Base-by-base conservation (phyloP, 1,284 basidiomycete species). In the Irpex sp. region DNA sequence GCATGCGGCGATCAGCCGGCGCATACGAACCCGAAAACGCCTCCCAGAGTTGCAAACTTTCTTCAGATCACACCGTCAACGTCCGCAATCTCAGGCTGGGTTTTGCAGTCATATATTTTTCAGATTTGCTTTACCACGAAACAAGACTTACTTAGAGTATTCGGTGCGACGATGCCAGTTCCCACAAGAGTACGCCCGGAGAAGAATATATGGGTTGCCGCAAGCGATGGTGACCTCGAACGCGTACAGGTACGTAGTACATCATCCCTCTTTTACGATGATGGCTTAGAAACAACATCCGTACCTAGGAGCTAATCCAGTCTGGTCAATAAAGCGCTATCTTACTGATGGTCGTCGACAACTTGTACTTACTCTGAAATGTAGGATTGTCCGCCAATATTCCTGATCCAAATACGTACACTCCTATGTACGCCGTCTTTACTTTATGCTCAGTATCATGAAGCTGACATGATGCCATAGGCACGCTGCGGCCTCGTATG, bases 401-500 rank as follows among this genome's bases (percentile, higher is more conserved):
- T 8, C 85, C 86, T 19, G 94, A 96, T 71, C 72, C 77, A 6
- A 84, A 88, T 75, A 89, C 91, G 19, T 96, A 96, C 74, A 94
- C 94, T 0, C 93, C 94, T 10, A 91, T 97, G 86, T 88, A 69
- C 61, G 81, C 67, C n/a, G 60, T 61, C 55, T 60, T 62, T 58
- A 54, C 59, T 61, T 51, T 55, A 19, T 58, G 18, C 36, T 55
- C 61, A 62, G 39, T 39, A 49, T 60, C 57, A 35, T 33, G 9
- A 5, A 7, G 33, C 28, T 54, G 10, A 54, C 18, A 33, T n/a
- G 23, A 28, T 33, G 60, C 35, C 23, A 7, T 66, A 90, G 89
- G 86, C 94, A 97, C 75, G 95, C 94, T n/a, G 94, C 94, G 6
- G 94, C 93, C 0, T 96, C 94, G 0, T 97, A 96, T 73, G 91